A percentile compares a stretch with the other conserved stretches of the same genome.
These are phyloP conservation scores for Dissophora globulifera DNA, from an alignment of 192 early-diverging fungal species.

Conservation along the genomic window DNA sequence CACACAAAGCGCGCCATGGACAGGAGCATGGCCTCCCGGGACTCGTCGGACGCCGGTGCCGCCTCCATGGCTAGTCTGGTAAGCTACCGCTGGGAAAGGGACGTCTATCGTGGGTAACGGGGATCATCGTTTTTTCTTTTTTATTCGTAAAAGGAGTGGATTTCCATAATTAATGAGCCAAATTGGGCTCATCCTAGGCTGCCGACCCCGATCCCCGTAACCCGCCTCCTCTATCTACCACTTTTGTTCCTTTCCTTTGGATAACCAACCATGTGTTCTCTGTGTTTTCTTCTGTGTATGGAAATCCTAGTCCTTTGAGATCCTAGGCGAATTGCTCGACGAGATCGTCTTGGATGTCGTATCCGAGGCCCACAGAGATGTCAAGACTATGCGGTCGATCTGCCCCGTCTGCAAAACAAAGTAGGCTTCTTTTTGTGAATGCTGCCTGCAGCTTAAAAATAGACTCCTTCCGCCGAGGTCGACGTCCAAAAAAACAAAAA, in stretches of 20 bases:
- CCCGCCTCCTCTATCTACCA: too few relatives aligned
- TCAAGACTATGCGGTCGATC: conserved; percentile 63
- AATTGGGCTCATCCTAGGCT: background rate
- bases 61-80: conserved; percentile 39
- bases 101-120: too few relatives aligned
- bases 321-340: conserved; percentile 77
- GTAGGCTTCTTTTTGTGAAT: conserved; percentile 60
- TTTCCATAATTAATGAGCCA: background rate
- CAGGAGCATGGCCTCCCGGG: conserved; percentile 21
- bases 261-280: too few relatives aligned
- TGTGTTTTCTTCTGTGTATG: too few relatives aligned
- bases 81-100: conserved; percentile 3
- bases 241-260: background rate
- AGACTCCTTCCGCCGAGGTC: too few relatives aligned
- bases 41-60: conserved; percentile 12
- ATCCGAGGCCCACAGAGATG: conserved; percentile 77
- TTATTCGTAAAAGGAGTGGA: too few relatives aligned
- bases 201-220: background rate
- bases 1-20: conserved; percentile 54
- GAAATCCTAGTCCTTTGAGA: conserved; percentile 65
- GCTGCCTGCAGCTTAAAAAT: background rate
- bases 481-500: too few relatives aligned
- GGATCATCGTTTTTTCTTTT: too few relatives aligned
- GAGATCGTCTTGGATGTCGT: conserved; percentile 78
- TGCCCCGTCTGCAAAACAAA: conserved; percentile 83